Conservation (phyloP, 176 grass and related monocot genomes). For the Zizania latifolia region DNA sequence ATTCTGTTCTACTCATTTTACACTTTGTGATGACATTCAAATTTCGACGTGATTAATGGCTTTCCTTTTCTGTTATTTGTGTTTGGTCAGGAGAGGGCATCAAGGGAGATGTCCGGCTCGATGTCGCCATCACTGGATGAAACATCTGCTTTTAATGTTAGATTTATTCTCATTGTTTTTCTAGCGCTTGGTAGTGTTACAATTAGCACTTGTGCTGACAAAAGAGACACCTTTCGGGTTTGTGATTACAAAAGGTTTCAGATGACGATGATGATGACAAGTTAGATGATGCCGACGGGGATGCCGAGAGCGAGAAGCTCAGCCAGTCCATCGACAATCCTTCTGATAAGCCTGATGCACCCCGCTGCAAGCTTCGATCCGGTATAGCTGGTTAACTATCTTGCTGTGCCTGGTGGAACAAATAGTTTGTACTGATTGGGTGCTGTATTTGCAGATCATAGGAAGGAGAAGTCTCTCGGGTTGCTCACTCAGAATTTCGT, state of each 20-base stretch:
- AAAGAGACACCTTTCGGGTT: not conserved
- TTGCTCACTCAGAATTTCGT: conserved; percentile 92
- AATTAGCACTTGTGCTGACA: not conserved
- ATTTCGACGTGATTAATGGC: not conserved
- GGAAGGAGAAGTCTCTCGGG: conserved; percentile 86
- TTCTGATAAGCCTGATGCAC: conserved; percentile 26
- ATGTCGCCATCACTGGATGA: conserved; percentile 22
- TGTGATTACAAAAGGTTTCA: conserved; percentile 28
- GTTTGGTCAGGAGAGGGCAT: conserved; percentile 50
- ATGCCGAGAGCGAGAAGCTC: conserved; percentile 52
- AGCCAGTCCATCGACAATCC: conserved; percentile 17
- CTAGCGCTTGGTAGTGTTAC: not conserved
- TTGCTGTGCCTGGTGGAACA: not conserved
- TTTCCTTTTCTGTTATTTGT: not conserved
- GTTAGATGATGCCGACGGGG: conserved; percentile 32
- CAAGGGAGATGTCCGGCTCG: conserved; percentile 26
- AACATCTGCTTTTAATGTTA: conserved; percentile 32
- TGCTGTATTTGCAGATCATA: conserved; percentile 39
- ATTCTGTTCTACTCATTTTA: not conserved
- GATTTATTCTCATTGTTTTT: not conserved
- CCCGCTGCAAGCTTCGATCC: conserved; percentile 38
- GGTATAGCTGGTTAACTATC: conserved; percentile 33
- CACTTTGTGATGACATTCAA: not conserved
- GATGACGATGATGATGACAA: conserved; percentile 73
- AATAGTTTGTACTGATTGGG: not conserved